These are phyloP conservation scores for Geotrichum reessii DNA, from an alignment of 1,139 yeast genomes.

Conservation along the genomic window DNA sequence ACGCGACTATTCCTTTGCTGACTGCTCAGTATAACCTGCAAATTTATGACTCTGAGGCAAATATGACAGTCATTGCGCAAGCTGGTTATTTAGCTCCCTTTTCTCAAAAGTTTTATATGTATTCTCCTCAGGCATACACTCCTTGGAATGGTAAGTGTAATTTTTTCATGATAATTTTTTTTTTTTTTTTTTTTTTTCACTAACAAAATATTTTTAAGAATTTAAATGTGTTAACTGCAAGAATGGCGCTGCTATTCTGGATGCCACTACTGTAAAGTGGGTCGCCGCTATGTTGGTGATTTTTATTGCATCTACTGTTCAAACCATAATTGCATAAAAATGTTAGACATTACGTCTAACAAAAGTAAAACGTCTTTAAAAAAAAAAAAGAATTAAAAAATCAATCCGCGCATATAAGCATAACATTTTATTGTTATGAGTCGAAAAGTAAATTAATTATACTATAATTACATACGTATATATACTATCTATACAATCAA, in stretches of 20 bases:
- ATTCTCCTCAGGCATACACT: constrained; percentile 36
- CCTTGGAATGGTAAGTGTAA: constrained; percentile 29
- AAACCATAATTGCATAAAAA: constrained; percentile 14
- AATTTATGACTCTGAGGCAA: constrained; percentile 35
- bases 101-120: constrained; percentile 34
- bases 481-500: too few relatives aligned
- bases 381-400: neutral
- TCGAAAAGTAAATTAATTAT: neutral
- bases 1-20: constrained; percentile 30
- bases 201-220: constrained; percentile 14
- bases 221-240: constrained; percentile 24
- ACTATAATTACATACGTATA: too few relatives aligned
- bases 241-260: constrained; percentile 18
- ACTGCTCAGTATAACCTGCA: constrained; percentile 37
- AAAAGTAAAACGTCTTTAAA: neutral
- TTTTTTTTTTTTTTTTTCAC: neutral
- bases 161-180: neutral
- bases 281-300: constrained; percentile 21
- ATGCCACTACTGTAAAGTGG: constrained; percentile 23
- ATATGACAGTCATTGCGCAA: constrained; percentile 28
- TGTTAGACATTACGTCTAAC: neutral
- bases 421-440: neutral
- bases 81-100: constrained; percentile 37
- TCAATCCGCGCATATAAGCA: neutral
- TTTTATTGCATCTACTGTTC: constrained; percentile 18